Conservation (phyloP, 441 rosid genomes). For the Populus hybrid region DNA sequence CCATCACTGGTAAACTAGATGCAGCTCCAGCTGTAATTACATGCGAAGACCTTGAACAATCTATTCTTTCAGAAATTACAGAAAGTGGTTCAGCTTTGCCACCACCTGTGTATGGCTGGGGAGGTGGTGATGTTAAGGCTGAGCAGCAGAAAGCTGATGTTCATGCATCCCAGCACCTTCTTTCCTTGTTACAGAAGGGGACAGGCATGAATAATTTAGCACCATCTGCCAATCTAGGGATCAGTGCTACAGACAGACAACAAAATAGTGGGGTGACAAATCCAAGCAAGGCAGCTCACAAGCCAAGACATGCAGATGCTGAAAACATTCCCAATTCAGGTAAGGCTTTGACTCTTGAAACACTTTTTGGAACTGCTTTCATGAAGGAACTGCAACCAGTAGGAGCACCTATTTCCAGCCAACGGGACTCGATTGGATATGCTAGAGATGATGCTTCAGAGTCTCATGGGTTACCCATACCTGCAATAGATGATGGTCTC, state of each 20-base stretch:
- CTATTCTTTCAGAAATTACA: slow-evolving; percentile 69
- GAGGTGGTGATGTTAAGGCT: slow-evolving; percentile 30
- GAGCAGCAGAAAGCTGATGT: slow-evolving; percentile 53
- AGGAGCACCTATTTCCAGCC: slow-evolving; percentile 62
- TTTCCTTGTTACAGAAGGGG: slow-evolving; percentile 76
- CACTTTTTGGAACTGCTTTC: slow-evolving; percentile 91
- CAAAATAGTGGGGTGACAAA: slow-evolving; percentile 26
- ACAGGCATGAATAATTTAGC: slow-evolving; percentile 30
- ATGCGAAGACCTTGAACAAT: slow-evolving; percentile 98
- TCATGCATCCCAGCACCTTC: slow-evolving; percentile 86
- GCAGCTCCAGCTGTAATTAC: slow-evolving; percentile 76
- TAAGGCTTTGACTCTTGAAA: slow-evolving; percentile 78
- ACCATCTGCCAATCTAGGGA: slow-evolving; percentile 30
- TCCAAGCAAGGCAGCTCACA: slow-evolving; percentile 14
- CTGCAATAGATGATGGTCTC: slow-evolving; percentile 30
- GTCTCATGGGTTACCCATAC: slow-evolving; percentile 33
- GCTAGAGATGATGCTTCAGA: slow-evolving; percentile 42
- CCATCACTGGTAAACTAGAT: slow-evolving; percentile 34
- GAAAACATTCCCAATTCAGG: slow-evolving; percentile 34
- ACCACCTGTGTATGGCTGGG: slow-evolving; percentile 33
- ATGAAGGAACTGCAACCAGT: slow-evolving; percentile 90
- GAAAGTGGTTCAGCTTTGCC: slow-evolving; percentile 39
- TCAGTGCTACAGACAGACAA: slow-evolving; percentile 28
- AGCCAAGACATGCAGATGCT: slow-evolving; percentile 34
- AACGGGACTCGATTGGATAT: slow-evolving; percentile 33